Evolutionary conservation across 345 rosid species (phyloP), one percentile per base, ranked within the genome.

Genomic region (Angophora floribunda): DNA sequence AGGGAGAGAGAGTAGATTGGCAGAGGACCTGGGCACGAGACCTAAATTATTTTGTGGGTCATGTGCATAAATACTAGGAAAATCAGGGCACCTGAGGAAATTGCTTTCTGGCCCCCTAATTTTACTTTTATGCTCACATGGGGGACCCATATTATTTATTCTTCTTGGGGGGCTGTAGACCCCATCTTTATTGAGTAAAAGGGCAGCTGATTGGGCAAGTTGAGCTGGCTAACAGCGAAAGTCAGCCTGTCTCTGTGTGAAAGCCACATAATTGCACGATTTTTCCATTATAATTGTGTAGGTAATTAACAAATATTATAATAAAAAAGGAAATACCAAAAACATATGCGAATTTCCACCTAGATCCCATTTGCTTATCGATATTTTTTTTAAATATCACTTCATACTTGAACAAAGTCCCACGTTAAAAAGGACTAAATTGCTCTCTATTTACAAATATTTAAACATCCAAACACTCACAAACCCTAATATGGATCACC

Each of bases 381-480:
- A 4, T 55, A 55, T 36, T 55, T 55, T 21, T 55, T 21, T 10
- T 21, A 55, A 55, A 55, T 21, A 8, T 55, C 45, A 32, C 11
- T 16, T 70, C 80, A 70, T 36, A 32, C 80, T 17, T 2, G 6
- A 70, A 17, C 45, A 70, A 70, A 70, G 3, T 70, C 24, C 3
- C 45, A 32, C 12, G 0, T 67, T 32, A 32, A 67, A 67, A 36
- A 67, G 2, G 4, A 32, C 22, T 67, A 15, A 32, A 4, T 70
- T 17, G 21, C 7, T 70, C 13, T 16, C 9, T 7, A 0, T 67
- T 36, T 36, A 70, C 13, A 36, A 70, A 70, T 36, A 32, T n/a
- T 5, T 4, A 0, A 36, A 21, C 2, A 15, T 70, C 13, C 12
- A 1, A 67, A 30, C 6, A 17, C 80, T 36, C 2, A 0, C 13